phyloP scores from a whole-genome alignment of 2,329 filamentous ascomycete species.

The Pseudocercospora macadamiae region DNA sequence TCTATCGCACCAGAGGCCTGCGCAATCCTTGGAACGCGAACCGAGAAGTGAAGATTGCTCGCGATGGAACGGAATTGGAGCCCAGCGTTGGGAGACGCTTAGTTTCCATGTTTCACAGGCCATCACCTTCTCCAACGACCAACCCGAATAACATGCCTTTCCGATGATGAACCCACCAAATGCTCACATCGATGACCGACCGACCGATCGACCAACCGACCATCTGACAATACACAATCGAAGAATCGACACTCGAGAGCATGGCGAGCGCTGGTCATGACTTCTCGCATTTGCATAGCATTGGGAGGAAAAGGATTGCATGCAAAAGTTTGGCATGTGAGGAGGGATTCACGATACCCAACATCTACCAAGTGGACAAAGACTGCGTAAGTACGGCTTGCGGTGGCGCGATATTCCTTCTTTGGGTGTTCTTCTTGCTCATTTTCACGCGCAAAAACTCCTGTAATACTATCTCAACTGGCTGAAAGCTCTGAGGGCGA shows the following conservation, averaged over 20 bases:
- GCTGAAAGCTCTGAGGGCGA: too few relatives aligned
- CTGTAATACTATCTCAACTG: not conserved
- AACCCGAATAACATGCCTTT: slow-evolving; percentile 11
- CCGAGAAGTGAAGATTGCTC: slow-evolving; percentile 91
- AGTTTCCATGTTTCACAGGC: slow-evolving; percentile 68
- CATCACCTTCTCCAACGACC: slow-evolving; percentile 20
- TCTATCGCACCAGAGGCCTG: slow-evolving; percentile 83
- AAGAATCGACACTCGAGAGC: not conserved
- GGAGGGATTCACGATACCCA: not conserved
- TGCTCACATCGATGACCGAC: not conserved
- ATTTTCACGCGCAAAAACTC: not conserved
- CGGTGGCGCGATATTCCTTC: not conserved
- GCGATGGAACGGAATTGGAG: slow-evolving; percentile 92
- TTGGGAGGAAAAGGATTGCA: not conserved
- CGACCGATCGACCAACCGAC: not conserved
- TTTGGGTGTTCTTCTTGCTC: not conserved
- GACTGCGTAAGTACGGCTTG: not conserved
- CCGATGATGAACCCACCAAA: slow-evolving; percentile 8
- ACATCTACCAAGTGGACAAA: not conserved
- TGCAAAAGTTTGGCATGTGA: not conserved
- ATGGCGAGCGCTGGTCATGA: not conserved
- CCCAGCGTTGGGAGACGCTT: slow-evolving; percentile 76
- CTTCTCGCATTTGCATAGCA: slow-evolving; percentile 9
- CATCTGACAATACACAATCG: not conserved
- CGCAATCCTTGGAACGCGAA: slow-evolving; percentile 96